Evolutionary conservation across 148 eudicot species (phyloP), one percentile per base, ranked within the genome.

Genomic region (Rhododendron molle): DNA sequence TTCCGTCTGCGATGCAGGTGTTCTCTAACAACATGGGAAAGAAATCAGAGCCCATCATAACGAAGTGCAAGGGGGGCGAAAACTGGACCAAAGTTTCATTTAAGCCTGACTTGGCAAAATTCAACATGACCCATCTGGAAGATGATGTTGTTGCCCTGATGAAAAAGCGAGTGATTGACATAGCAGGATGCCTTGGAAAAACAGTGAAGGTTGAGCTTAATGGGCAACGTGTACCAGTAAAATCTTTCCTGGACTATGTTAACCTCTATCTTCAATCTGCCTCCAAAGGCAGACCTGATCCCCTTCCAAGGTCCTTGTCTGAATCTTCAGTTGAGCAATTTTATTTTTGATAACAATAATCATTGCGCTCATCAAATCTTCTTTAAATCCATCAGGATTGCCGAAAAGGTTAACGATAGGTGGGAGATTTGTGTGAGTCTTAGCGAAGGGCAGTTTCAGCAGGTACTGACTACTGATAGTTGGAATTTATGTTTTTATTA

Each of bases 81-180:
- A 97, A 97, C 85, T 97, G 99, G 99, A 97, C 99, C 3, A 95
- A 92, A 87, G 95, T 97, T 40, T 86, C 98, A 26, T 97, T 94
- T 83, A 93, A 92, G 89, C 99, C 99, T 21, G 99, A 97, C 88
- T 87, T 97, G 40, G 87, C 91, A 1, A 97, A 95, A 87, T 97
- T 97, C 82, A 87, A 89, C 81, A 95, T 97, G 98, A 89, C 88
- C 30, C 86, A 88, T 83, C 92, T 97, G 8, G 96, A 94, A 88
- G 96, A 92, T 84, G 99, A 94, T 86, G 98, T 92, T 54, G 98
- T 97, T 72, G 95, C 94, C 10, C 89, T 97, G 91, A 97, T 97
- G 99, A 94, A 93, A 86, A 97, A 97, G 88, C 90, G 99, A 20
- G 99, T 94, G 72, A 88, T 95, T 52, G 99, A 97, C 83, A 43